These are phyloP conservation scores for Aristolochia contorta DNA, from an alignment of 164 flowering plant species.

Conservation along the genomic window DNA sequence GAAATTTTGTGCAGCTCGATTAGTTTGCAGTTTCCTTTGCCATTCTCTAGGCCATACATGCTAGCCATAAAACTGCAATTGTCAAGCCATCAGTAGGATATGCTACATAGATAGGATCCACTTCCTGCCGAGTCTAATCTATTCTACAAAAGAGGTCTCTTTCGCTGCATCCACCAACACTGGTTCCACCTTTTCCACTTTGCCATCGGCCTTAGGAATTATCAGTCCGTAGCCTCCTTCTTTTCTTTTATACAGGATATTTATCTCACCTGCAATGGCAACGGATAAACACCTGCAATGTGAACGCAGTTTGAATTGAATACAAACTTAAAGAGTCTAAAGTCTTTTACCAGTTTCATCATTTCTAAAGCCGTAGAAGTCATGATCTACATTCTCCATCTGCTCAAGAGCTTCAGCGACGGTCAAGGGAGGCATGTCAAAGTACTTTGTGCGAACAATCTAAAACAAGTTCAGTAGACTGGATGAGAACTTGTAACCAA, in stretches of 20 bases:
- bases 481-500: background rate
- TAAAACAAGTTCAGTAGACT: constrained; percentile 16
- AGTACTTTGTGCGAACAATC: constrained; percentile 88
- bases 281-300: background rate
- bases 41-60: too few species aligned
- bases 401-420: constrained; percentile 79
- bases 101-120: too few species aligned
- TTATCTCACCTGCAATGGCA: constrained; percentile 58
- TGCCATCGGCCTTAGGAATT: constrained; percentile 65
- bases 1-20: too few species aligned
- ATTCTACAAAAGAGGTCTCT: constrained; percentile 35
- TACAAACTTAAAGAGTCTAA: background rate
- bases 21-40: too few species aligned
- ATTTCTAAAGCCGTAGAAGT: constrained; percentile 84
- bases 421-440: constrained; percentile 91
- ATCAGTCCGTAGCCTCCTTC: constrained; percentile 90
- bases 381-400: constrained; percentile 80
- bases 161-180: constrained; percentile 24
- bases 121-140: constrained; percentile 1
- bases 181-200: constrained; percentile 42
- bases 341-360: constrained; percentile 67
- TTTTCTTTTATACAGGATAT: constrained; percentile 79
- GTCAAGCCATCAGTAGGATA: too few species aligned
- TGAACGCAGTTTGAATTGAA: background rate
- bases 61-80: too few species aligned